Percentiles rank a stretch among this genome's conserved stretches.
Evolutionary conservation across 73 alveolate species (phyloP).

Genomic region (Durusdinium trenchii): DNA sequence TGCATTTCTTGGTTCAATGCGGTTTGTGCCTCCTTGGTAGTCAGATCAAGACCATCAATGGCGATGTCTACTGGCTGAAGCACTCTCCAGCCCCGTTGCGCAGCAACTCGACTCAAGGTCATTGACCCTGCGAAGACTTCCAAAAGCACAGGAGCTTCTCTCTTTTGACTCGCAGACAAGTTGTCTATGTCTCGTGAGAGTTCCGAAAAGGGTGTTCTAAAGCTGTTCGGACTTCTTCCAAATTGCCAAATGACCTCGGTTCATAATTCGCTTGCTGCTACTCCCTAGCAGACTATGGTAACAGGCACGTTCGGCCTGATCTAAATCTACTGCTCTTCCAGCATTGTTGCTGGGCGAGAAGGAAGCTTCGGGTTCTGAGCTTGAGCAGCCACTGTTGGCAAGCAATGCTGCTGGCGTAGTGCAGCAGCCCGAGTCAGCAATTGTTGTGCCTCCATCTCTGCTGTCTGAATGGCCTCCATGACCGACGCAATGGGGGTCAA

Average conservation of each 20-base stretch:
- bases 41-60: neutral
- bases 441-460: neutral
- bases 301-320: neutral
- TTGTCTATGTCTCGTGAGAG: neutral
- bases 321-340: neutral
- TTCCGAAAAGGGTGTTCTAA: too few relatives aligned
- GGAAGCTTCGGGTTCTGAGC: neutral
- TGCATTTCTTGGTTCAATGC: neutral
- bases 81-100: neutral
- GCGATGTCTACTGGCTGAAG: neutral
- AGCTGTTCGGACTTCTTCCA: neutral
- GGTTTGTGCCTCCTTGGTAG: neutral
- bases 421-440: neutral
- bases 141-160: neutral
- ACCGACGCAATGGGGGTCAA: neutral
- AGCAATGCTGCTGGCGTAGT: neutral
- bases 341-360: too few relatives aligned
- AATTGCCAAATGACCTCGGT: neutral
- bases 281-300: neutral
- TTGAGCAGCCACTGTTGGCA: neutral
- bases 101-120: neutral
- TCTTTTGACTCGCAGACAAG: neutral
- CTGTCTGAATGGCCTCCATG: neutral
- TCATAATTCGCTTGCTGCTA: neutral
- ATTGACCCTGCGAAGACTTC: slow-evolving; percentile 30